A percentile compares a stretch with the other conserved stretches of the same genome.
phyloP scores from a whole-genome alignment of 2,329 filamentous ascomycete genomes.

The Pyricularia sp. region DNA sequence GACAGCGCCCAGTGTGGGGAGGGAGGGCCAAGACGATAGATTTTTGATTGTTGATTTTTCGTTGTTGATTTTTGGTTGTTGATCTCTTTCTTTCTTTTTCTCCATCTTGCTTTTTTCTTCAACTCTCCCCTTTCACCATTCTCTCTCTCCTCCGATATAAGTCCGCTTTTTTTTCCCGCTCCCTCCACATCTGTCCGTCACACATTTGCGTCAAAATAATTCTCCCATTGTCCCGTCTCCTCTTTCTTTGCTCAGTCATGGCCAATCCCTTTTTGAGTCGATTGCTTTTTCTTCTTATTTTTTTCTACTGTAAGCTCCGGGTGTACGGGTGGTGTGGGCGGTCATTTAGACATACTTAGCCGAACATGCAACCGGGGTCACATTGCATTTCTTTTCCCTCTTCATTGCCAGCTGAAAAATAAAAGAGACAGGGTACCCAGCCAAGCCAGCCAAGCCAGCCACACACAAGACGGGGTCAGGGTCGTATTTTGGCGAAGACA shows the following conservation, averaged over 20 bases:
- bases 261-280: no score
- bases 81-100: background rate
- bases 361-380: background rate
- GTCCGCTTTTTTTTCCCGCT: no score
- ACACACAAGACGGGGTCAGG: background rate
- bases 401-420: background rate
- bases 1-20: background rate
- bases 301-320: background rate
- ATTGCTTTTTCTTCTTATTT: background rate
- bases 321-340: background rate
- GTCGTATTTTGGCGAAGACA: background rate
- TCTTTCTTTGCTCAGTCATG: no score
- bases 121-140: no score
- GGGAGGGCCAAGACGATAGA: background rate
- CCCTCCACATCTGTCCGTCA: no score
- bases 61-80: background rate
- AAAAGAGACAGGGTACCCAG: no score
- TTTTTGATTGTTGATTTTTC: background rate
- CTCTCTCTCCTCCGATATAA: no score
- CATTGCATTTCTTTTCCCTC: background rate
- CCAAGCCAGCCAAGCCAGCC: no score
- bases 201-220: no score
- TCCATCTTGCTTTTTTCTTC: background rate
- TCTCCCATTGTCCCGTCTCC: no score
- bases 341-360: background rate